These are phyloP conservation scores for Afroboletus lepidellus DNA, from an alignment of 1,284 basidiomycete genomes.

Conservation along the genomic window DNA sequence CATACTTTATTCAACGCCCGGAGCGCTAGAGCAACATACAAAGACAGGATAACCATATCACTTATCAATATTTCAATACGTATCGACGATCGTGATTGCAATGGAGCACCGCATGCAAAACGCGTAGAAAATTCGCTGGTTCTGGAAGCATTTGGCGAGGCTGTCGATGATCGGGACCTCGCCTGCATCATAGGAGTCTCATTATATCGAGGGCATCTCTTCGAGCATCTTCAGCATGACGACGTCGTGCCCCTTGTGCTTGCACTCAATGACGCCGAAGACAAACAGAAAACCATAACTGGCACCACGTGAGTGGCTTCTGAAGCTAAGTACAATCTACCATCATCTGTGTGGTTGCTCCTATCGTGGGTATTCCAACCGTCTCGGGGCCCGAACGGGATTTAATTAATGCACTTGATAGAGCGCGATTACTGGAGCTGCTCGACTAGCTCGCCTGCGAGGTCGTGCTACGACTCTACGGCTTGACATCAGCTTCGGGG, in stretches of 20 bases:
- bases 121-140: too few relatives aligned
- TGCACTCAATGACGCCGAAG: constrained; percentile 33
- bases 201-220: too few relatives aligned
- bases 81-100: not conserved
- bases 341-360: not conserved
- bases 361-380: not conserved
- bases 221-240: constrained; percentile 31
- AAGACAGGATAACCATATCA: not conserved
- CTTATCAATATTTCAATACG: not conserved
- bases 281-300: too few relatives aligned
- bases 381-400: not conserved
- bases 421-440: not conserved
- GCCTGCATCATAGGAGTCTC: too few relatives aligned
- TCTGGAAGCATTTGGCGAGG: too few relatives aligned
- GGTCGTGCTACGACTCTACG: not conserved
- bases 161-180: too few relatives aligned
- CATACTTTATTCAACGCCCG: not conserved
- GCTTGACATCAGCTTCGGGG: not conserved
- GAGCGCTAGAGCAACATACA: not conserved
- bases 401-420: not conserved
- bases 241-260: constrained; percentile 30
- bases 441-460: not conserved
- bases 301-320: constrained; percentile 18
- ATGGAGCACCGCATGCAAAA: too few relatives aligned
- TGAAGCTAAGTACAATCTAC: not conserved